phyloP scores from a whole-genome alignment of 257 asterid genomes.

The Solanum stenotomum region DNA sequence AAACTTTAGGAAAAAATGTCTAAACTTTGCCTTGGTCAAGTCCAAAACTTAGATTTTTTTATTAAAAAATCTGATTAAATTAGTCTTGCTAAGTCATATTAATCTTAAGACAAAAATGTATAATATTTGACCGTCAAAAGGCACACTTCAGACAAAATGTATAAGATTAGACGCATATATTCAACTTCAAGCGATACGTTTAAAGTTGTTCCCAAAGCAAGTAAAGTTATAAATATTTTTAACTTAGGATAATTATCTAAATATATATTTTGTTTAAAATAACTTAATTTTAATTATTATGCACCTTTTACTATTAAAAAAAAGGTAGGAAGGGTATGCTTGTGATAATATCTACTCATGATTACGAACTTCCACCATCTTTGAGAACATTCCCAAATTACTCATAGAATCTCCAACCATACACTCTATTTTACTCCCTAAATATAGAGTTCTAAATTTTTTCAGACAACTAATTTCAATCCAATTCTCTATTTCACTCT shows the following conservation, averaged over 20 bases:
- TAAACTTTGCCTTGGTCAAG: no score
- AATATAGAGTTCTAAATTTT: no score
- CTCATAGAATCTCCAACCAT: not conserved
- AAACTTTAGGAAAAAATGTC: no score
- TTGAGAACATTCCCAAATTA: not conserved
- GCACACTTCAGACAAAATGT: not conserved
- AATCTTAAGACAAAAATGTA: not conserved
- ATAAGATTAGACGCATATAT: not conserved
- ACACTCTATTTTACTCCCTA: no score
- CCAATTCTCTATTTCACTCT: no score
- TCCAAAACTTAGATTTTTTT: not conserved
- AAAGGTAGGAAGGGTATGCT: not conserved
- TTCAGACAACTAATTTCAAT: no score
- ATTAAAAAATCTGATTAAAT: no score
- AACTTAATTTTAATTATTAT: not conserved
- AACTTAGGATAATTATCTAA: not conserved
- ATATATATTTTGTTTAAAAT: not conserved
- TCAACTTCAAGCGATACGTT: not conserved
- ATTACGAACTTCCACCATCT: not conserved
- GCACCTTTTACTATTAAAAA: no score
- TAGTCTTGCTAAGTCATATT: not conserved
- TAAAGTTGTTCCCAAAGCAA: not conserved
- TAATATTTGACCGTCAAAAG: no score
- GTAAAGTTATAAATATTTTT: no score
- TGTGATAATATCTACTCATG: not conserved